Evolutionary conservation across 1,284 basidiomycete genomes (phyloP), one percentile per base, ranked within the genome.

Genomic region (Cutaneotrichosporon dermatis): DNA sequence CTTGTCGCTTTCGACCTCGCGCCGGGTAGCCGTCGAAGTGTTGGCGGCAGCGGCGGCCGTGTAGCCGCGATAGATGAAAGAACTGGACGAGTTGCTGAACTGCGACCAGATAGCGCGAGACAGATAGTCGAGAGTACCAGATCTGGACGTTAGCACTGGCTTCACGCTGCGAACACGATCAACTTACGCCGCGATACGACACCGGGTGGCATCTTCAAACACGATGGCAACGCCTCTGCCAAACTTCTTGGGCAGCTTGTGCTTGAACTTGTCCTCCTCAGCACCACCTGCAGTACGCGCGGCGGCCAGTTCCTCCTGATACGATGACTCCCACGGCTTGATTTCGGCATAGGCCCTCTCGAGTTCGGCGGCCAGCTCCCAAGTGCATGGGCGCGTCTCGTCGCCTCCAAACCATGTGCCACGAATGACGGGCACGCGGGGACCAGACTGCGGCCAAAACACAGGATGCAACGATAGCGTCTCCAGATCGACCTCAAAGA

Each of bases 191-290:
- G 79, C 66, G 11, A 83, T 67, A 13, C 80, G 76, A 25, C 80
- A 82, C 12, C 75, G 74, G 12, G 73, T 70, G 3, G 73, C 79
- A 58, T 82, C 79, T 55, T 82, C 80, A 59, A 82, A 83, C 11
- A 83, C 77, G 59, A 82, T 73, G n/a, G 73, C 79, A 35, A 77
- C 64, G 13, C 75, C 77, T 15, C 66, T 61, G 4, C 78, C 79
- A 36, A 74, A 76, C 37, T 60, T 65, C n/a, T 69, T 51, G 0
- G 73, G 73, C 10, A 83, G 71, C 2, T 63, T 71, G 57, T 80
- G 78, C 55, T 80, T 80, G 40, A 84, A 76, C 69, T 83, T 83
- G 57, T 81, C 82, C 62, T 82, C 81, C 3, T 79, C 82, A 11
- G 79, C 76, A 9, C 76, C 53, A 0, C 82, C 82, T 8, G 78